These are phyloP conservation scores for Diospyros kaki DNA, from an alignment of 148 eudicot genomes.

Conservation along the genomic window DNA sequence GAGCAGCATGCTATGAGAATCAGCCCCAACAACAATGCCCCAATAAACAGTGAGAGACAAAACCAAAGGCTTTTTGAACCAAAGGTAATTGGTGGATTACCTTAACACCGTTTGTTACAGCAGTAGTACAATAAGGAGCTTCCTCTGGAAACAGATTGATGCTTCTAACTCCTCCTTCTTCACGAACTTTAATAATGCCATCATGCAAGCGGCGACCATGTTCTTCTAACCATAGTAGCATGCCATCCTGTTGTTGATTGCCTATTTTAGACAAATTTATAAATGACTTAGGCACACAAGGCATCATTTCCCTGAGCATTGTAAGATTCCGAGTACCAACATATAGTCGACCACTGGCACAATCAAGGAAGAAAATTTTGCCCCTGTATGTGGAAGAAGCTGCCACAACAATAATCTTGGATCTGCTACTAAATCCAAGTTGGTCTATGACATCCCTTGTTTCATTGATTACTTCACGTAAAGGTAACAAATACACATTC, in stretches of 20 bases:
- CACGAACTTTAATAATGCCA: constrained; percentile 57
- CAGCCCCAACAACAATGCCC: no score
- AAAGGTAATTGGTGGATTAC: constrained; percentile 23
- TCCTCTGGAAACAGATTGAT: constrained; percentile 68
- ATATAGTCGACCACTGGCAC: constrained; percentile 60
- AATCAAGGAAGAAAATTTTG: constrained; percentile 64
- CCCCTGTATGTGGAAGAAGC: constrained; percentile 28
- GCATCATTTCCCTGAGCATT: constrained; percentile 63
- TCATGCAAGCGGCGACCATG: constrained; percentile 66
- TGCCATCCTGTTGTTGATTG: constrained; percentile 54
- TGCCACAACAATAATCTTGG: constrained; percentile 55
- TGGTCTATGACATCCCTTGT: constrained; percentile 28
- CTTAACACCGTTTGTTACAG: constrained; percentile 87
- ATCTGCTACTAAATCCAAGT: constrained; percentile 30
- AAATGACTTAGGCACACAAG: constrained; percentile 71
- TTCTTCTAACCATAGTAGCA: constrained; percentile 93
- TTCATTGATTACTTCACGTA: constrained; percentile 26
- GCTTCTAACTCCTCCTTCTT: constrained; percentile 40
- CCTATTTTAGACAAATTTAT: constrained; percentile 32
- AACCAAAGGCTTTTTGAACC: not conserved
- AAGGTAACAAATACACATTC: constrained; percentile 64
- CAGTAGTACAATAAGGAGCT: constrained; percentile 63
- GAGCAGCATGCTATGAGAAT: not conserved
- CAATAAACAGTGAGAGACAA: no score
- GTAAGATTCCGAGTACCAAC: constrained; percentile 63